Evolutionary conservation across 352 stramenopile species (phyloP).

Genomic region (Phytophthora sojae): DNA sequence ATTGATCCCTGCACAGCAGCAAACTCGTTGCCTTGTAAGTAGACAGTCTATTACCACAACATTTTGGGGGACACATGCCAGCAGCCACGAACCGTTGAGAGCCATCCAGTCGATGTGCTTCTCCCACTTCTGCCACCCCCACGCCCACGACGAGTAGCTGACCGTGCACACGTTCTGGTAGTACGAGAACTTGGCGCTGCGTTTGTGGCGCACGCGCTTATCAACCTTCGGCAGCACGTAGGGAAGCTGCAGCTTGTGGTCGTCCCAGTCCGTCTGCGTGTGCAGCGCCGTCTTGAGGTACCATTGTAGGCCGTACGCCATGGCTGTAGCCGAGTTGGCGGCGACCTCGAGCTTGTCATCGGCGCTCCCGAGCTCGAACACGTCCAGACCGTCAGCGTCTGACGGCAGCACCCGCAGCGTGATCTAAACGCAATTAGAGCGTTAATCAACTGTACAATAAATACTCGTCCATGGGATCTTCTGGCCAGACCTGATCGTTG

Average conservation of each 20-base stretch:
- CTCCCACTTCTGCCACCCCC: conserved; percentile 91
- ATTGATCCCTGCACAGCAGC: conserved; percentile 73
- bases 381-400: conserved; percentile 56
- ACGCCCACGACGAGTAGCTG: conserved; percentile 91
- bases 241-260: conserved; percentile 73
- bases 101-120: conserved; percentile 94
- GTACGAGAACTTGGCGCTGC: conserved; percentile 85
- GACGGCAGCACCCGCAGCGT: conserved; percentile 52
- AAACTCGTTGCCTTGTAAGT: not conserved
- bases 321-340: conserved; percentile 63
- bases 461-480: not conserved
- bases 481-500: conserved; percentile 60
- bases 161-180: conserved; percentile 94
- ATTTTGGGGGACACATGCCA: not conserved
- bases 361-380: conserved; percentile 62
- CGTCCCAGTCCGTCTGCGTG: conserved; percentile 86
- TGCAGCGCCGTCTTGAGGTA: conserved; percentile 78
- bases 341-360: conserved; percentile 64
- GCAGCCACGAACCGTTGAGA: conserved; percentile 65
- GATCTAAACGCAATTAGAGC: conserved; percentile 36
- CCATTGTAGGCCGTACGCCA: conserved; percentile 79
- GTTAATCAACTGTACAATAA: not conserved
- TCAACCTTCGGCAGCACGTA: conserved; percentile 55
- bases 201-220: conserved; percentile 50
- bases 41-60: not conserved